phyloP scores from a whole-genome alignment of 2,329 filamentous ascomycete species.

The Fonsecaea pedrosoi region DNA sequence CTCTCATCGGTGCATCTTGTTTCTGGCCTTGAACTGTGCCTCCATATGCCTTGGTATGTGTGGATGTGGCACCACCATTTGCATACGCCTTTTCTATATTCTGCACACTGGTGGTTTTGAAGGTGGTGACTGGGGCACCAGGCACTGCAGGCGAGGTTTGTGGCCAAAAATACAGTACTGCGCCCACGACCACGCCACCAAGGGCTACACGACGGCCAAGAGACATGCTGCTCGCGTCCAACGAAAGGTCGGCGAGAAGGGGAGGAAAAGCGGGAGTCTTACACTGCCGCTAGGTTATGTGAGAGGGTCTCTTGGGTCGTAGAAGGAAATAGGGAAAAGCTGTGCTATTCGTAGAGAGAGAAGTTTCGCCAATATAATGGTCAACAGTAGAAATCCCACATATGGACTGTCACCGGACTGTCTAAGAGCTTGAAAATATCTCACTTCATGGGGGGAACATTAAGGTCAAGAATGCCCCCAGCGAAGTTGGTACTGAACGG shows the following conservation, averaged over 20 bases:
- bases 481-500: not conserved
- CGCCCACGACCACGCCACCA: slow-evolving; percentile 21
- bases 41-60: slow-evolving; percentile 38
- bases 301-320: not conserved
- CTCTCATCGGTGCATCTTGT: slow-evolving; percentile 24
- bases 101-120: slow-evolving; percentile 33
- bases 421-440: not conserved
- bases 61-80: slow-evolving; percentile 36
- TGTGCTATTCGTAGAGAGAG: not conserved
- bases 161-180: slow-evolving; percentile 26
- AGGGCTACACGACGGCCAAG: slow-evolving; percentile 23
- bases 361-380: not conserved
- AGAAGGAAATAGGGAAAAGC: not conserved
- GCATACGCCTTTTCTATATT: slow-evolving; percentile 39
- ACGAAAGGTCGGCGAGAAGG: not conserved
- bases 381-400: not conserved
- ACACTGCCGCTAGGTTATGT: not conserved
- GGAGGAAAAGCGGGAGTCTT: not conserved
- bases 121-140: slow-evolving; percentile 17
- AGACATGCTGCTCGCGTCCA: slow-evolving; percentile 6
- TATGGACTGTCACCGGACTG: not conserved
- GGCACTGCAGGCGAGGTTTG: slow-evolving; percentile 22
- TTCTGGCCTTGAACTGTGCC: slow-evolving; percentile 36
- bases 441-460: not conserved
- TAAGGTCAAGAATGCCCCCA: not conserved